These are phyloP conservation scores for Malania oleifera DNA, from an alignment of 164 flowering plant species.

Conservation along the genomic window DNA sequence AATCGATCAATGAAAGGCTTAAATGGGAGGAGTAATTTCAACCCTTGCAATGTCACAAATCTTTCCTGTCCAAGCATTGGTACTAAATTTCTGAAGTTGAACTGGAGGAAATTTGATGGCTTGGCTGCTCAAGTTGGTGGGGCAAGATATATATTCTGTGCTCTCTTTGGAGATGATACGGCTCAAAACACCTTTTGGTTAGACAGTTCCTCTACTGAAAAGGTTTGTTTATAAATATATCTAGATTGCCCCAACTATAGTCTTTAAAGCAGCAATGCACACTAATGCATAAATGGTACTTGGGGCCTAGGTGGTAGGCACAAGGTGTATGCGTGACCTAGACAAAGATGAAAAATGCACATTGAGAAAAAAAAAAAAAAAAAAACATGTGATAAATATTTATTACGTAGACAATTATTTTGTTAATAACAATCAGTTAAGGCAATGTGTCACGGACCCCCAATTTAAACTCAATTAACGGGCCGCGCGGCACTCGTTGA, in stretches of 20 bases:
- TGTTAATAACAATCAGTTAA: too few species aligned
- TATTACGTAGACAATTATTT: too few species aligned
- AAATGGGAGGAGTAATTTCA: constrained; percentile 11
- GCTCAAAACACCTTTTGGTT: constrained; percentile 89
- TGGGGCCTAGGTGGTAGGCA: too few species aligned
- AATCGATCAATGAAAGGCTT: constrained; percentile 13
- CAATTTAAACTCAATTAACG: too few species aligned
- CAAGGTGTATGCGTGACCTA: too few species aligned
- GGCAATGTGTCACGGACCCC: too few species aligned
- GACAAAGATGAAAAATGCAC: too few species aligned
- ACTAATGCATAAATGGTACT: too few species aligned
- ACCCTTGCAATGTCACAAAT: constrained; percentile 18
- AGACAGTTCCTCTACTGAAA: constrained; percentile 85
- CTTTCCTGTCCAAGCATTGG: constrained; percentile 15
- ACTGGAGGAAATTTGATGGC: constrained; percentile 61
- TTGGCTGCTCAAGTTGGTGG: constrained; percentile 77
- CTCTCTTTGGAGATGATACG: constrained; percentile 58
- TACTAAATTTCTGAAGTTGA: constrained; percentile 48
- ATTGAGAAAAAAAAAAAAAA: too few species aligned
- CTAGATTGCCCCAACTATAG: not conserved
- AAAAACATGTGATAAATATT: too few species aligned
- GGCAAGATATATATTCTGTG: constrained; percentile 58
- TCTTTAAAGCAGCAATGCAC: too few species aligned
- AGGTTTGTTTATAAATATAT: constrained; percentile 37
- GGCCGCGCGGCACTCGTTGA: too few species aligned